Percentiles rank a stretch among this genome's conserved stretches.
Conservation (phyloP, 2,329 filamentous ascomycete genomes). For the Penicillium sp. region DNA sequence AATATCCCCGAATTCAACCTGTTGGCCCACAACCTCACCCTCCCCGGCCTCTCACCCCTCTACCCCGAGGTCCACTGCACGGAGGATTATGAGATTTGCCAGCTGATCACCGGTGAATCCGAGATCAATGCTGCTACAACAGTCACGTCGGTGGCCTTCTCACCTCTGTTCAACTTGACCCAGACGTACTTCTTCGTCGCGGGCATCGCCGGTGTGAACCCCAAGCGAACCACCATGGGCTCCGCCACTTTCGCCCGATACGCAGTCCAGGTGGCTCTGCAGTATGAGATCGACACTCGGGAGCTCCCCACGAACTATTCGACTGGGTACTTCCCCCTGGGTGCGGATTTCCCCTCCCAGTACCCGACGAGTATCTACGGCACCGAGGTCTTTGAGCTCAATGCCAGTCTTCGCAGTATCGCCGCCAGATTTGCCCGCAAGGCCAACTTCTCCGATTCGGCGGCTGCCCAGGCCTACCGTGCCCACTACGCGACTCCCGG, state of each 20-base stretch:
- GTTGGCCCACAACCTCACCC: constrained; percentile 55
- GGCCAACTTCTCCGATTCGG: constrained; percentile 54
- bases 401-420: constrained; percentile 54
- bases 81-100: constrained; percentile 60
- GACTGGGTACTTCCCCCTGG: constrained; percentile 68
- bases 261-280: constrained; percentile 69
- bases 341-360: constrained; percentile 52
- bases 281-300: constrained; percentile 71
- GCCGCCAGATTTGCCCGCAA: constrained; percentile 53
- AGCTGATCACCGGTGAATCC: constrained; percentile 64
- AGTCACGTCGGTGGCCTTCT: constrained; percentile 62
- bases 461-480: constrained; percentile 53
- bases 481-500: constrained; percentile 46
- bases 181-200: constrained; percentile 68
- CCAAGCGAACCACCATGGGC: constrained; percentile 62
- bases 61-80: constrained; percentile 66
- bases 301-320: constrained; percentile 64
- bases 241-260: constrained; percentile 67
- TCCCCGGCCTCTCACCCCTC: constrained; percentile 63
- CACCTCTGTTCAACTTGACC: constrained; percentile 60
- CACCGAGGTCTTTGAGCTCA: constrained; percentile 68
- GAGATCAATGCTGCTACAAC: constrained; percentile 74
- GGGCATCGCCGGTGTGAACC: constrained; percentile 73
- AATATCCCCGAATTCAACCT: constrained; percentile 56
- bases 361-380: constrained; percentile 63